Conservation (phyloP, 129 eudicot genomes). For the Silybum marianum region DNA sequence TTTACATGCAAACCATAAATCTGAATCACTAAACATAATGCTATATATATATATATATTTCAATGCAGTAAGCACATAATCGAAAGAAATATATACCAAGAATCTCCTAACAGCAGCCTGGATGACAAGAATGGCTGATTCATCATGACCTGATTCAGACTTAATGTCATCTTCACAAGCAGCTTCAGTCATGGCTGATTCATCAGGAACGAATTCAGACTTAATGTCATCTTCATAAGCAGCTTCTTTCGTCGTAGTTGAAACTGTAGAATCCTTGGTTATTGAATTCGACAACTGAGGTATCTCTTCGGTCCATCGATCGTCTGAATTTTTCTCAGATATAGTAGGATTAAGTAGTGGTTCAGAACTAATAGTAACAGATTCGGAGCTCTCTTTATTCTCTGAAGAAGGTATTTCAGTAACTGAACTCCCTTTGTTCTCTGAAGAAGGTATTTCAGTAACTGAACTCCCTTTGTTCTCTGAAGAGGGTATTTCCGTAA, state of each 20-base stretch:
- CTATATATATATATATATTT: neutral
- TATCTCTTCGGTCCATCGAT: constrained; percentile 54
- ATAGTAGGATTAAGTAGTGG: constrained; percentile 35
- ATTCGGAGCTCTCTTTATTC: constrained; percentile 52
- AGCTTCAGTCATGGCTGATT: neutral
- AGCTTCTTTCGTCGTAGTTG: constrained; percentile 18
- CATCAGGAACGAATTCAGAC: neutral
- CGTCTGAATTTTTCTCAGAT: constrained; percentile 51
- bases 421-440: constrained; percentile 40
- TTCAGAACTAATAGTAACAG: constrained; percentile 37
- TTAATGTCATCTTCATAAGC: neutral
- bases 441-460: constrained; percentile 52
- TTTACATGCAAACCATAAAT: constrained; percentile 12
- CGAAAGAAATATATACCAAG: constrained; percentile 49
- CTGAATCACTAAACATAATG: neutral
- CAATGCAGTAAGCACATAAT: neutral
- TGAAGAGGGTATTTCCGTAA: neutral
- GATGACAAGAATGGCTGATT: constrained; percentile 51
- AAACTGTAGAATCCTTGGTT: constrained; percentile 35
- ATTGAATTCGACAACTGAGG: constrained; percentile 38
- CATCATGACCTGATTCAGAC: constrained; percentile 34
- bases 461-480: constrained; percentile 37
- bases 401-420: constrained; percentile 51
- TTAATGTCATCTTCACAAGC: constrained; percentile 26
- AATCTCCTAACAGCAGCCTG: constrained; percentile 75